Evolutionary conservation across 1,139 yeast species (phyloP).

Genomic region (Candida buenavistaensis): DNA sequence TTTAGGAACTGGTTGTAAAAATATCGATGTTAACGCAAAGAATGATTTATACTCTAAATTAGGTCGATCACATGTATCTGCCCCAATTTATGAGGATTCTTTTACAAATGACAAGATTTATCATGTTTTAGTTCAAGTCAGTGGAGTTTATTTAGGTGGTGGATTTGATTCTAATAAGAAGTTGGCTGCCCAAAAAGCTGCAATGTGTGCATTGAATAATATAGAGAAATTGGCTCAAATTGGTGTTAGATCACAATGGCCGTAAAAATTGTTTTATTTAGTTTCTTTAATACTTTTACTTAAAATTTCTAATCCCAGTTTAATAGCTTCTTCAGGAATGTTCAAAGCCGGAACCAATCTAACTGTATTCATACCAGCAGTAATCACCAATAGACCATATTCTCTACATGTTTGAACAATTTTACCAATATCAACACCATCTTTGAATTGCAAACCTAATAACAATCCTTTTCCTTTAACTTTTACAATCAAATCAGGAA

Average conservation of each 20-base stretch:
- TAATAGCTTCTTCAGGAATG: conserved; percentile 67
- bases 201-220: conserved; percentile 29
- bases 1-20: conserved; percentile 3
- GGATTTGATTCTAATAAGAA: conserved; percentile 33
- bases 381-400: conserved; percentile 76
- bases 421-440: conserved; percentile 57
- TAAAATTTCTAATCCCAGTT: conserved; percentile 69
- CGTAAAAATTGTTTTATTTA: not conserved
- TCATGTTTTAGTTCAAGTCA: conserved; percentile 19
- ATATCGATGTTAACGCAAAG: conserved; percentile 24
- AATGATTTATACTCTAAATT: conserved; percentile 27
- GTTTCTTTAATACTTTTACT: conserved; percentile 20
- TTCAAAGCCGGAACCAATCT: conserved; percentile 92
- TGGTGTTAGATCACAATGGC: not conserved
- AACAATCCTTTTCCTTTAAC: conserved; percentile 88
- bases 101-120: conserved; percentile 2
- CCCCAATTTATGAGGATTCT: conserved; percentile 10
- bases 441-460: conserved; percentile 74
- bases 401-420: conserved; percentile 72
- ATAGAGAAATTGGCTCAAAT: conserved; percentile 9
- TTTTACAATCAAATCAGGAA: conserved; percentile 57
- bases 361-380: conserved; percentile 89
- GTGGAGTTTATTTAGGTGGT: conserved; percentile 31
- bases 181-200: conserved; percentile 32
- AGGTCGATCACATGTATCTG: conserved; percentile 23